Evolutionary conservation across 176 grass and related monocot species (phyloP).

Genomic region (Triticum timopheevii): DNA sequence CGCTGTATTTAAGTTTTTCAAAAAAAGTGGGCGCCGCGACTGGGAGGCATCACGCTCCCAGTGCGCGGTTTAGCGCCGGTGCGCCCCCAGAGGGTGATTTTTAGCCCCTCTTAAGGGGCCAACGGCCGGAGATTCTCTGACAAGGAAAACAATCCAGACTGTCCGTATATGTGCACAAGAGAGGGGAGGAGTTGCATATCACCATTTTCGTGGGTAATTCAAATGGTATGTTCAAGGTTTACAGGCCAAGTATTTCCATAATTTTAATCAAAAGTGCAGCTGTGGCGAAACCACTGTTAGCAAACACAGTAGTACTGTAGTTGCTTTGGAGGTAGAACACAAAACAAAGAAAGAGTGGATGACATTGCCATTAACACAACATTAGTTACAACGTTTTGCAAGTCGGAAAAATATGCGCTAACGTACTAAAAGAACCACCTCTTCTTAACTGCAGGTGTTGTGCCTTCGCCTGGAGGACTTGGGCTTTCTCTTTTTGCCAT

Average conservation of each 20-base stretch:
- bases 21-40: no score
- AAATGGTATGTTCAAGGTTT: background rate
- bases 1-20: no score
- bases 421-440: constrained; percentile 41
- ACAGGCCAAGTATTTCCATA: background rate
- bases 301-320: constrained; percentile 4
- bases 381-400: constrained; percentile 3
- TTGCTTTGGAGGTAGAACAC: background rate
- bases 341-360: background rate
- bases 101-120: no score
- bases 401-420: constrained; percentile 8
- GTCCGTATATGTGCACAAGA: background rate
- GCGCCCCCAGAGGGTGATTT: no score
- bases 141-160: background rate
- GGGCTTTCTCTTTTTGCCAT: constrained; percentile 51
- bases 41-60: no score
- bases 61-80: no score
- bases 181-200: background rate
- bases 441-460: constrained; percentile 27
- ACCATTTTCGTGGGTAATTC: background rate
- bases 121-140: no score
- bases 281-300: background rate
- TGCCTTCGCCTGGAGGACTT: constrained; percentile 2
- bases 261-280: background rate
- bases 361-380: background rate